Conservation (phyloP, 441 rosid species). For the Pelargonium citronellum region DNA sequence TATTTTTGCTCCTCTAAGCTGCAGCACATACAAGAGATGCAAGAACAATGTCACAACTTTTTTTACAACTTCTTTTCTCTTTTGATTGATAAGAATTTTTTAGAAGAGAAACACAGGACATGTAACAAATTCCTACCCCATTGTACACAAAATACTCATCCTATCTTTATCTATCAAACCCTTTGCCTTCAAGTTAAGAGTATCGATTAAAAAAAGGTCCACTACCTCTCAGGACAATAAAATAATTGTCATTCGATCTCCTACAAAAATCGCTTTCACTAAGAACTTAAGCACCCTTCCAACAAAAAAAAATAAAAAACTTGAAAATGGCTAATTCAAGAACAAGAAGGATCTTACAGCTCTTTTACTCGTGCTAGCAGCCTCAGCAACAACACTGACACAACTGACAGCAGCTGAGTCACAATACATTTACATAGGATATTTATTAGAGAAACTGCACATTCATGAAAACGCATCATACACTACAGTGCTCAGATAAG, state of each 20-base stretch:
- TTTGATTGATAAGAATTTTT: not conserved
- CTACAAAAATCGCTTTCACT: not conserved
- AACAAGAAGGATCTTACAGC: conserved; percentile 46
- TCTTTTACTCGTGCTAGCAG: conserved; percentile 90
- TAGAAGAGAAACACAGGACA: not conserved
- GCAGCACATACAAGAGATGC: conserved; percentile 29
- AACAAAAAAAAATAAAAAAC: not conserved
- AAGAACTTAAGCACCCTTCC: not conserved
- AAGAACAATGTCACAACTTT: not conserved
- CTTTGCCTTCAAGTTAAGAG: not conserved
- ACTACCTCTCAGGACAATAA: not conserved
- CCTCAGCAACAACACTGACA: conserved; percentile 53
- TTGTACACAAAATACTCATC: not conserved
- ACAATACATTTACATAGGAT: conserved; percentile 19
- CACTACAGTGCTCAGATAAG: not conserved
- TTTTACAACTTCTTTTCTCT: not conserved
- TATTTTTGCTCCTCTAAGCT: conserved; percentile 76
- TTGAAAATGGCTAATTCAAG: not conserved
- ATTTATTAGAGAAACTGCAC: conserved; percentile 3
- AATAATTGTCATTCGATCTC: not conserved
- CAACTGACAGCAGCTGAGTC: conserved; percentile 45
- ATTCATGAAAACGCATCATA: conserved; percentile 9
- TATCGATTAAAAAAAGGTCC: not conserved
- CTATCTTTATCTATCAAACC: not conserved
- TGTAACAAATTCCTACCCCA: not conserved